These are phyloP conservation scores for Steccherinum ochraceum DNA, from an alignment of 768 basidiomycete species.

Conservation along the genomic window DNA sequence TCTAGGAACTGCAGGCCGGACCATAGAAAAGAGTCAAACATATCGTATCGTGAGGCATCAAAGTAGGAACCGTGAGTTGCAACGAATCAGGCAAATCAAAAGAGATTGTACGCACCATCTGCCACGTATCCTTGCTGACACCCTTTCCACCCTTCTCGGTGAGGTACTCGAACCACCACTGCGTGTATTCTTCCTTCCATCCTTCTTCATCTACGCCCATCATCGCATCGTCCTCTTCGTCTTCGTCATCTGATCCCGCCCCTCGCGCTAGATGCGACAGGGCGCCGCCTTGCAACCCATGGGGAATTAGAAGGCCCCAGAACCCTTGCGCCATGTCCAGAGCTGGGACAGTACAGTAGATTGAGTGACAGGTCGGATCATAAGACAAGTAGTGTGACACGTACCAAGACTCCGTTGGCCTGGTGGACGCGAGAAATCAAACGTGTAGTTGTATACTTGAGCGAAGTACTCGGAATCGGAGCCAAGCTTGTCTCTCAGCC, in stretches of 20 bases:
- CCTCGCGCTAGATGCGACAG: slow-evolving; percentile 33
- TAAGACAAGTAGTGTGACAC: slow-evolving; percentile 20
- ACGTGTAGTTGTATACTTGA: slow-evolving; percentile 74
- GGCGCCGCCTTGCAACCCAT: slow-evolving; percentile 64
- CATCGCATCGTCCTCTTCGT: slow-evolving; percentile 36
- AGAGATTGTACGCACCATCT: slow-evolving; percentile 52
- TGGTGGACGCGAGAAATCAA: slow-evolving; percentile 68
- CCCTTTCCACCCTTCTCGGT: slow-evolving; percentile 60
- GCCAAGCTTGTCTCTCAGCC: slow-evolving; percentile 54
- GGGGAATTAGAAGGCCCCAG: slow-evolving; percentile 72
- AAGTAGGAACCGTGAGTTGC: not conserved
- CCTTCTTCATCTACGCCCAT: slow-evolving; percentile 35
- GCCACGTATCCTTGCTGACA: slow-evolving; percentile 86
- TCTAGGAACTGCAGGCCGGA: slow-evolving; percentile 59
- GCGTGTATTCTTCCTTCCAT: slow-evolving; percentile 56
- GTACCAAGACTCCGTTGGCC: slow-evolving; percentile 77
- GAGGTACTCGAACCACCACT: slow-evolving; percentile 81
- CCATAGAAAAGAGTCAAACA: not conserved
- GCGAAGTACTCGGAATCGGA: slow-evolving; percentile 65
- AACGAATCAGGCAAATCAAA: not conserved
- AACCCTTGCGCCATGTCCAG: slow-evolving; percentile 70
- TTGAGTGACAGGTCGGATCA: not conserved
- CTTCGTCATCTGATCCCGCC: slow-evolving; percentile 27
- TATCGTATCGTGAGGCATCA: not conserved
- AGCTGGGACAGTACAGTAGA: slow-evolving; percentile 33